Percentiles rank a stretch among this genome's conserved stretches.
phyloP scores from a whole-genome alignment of 2,329 filamentous ascomycete genomes.

The Diaporthe humulicola region DNA sequence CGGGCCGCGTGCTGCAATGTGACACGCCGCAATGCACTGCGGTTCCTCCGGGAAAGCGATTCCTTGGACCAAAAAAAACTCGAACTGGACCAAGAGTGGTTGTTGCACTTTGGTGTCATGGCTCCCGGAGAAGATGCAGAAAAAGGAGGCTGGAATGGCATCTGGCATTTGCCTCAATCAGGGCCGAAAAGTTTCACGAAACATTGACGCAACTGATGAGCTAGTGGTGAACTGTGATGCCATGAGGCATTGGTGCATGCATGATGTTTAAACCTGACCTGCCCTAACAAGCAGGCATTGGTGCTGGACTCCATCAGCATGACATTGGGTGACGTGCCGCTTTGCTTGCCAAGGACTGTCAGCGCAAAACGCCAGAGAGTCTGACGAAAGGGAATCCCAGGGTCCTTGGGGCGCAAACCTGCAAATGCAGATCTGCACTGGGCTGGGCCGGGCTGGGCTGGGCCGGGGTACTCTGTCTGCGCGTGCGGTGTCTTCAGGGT shows the following conservation, averaged over 20 bases:
- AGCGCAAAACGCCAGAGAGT: neutral
- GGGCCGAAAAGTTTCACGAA: neutral
- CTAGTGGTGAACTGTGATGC: conserved; percentile 14
- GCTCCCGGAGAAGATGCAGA: neutral
- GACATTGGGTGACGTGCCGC: conserved; percentile 27
- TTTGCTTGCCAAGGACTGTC: conserved; percentile 30
- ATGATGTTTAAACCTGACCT: neutral
- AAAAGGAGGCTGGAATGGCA: neutral
- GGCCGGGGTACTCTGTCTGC: conserved; percentile 1
- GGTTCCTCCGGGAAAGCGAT: conserved; percentile 22
- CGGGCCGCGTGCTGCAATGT: conserved; percentile 28
- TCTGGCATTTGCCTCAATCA: neutral
- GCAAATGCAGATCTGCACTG: conserved; percentile 22
- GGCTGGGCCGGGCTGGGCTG: conserved; percentile 7
- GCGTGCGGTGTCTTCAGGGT: neutral
- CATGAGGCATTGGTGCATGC: neutral
- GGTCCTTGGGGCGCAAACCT: neutral
- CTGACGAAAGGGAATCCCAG: conserved; percentile 13
- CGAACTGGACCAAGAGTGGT: neutral
- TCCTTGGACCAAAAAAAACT: neutral
- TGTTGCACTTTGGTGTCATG: neutral
- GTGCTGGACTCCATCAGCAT: neutral
- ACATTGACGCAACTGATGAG: conserved; percentile 11
- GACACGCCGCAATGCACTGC: conserved; percentile 19
- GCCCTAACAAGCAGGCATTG: conserved; percentile 10